Conservation (phyloP, 208 protist species). For the Trypanosoma boissoni region DNA sequence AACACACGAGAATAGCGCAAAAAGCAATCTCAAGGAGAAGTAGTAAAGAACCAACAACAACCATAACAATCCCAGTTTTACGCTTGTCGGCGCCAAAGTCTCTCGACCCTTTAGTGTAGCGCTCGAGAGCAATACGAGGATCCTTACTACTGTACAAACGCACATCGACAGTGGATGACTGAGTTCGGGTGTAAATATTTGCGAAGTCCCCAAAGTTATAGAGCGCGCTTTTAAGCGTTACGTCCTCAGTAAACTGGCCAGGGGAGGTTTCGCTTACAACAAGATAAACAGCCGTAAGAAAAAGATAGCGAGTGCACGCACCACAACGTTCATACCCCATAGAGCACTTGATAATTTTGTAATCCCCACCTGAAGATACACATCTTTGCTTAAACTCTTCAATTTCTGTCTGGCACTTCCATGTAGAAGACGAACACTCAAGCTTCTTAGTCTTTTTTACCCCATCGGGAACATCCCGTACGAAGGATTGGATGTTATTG, state of each 20-base stretch:
- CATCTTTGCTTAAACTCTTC: not conserved
- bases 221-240: constrained; percentile 1
- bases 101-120: not conserved
- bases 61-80: not conserved
- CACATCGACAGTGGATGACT: constrained; percentile 8
- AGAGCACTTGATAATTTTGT: not conserved
- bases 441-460: not conserved
- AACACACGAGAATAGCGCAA: not conserved
- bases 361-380: not conserved
- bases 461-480: not conserved
- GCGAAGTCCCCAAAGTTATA: constrained; percentile 2
- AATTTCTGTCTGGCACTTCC: not conserved
- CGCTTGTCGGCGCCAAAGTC: not conserved
- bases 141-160: constrained; percentile 25
- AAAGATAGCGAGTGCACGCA: constrained; percentile 1
- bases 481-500: not conserved
- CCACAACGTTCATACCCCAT: not conserved
- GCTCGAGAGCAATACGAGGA: constrained; percentile 10
- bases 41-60: not conserved
- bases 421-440: not conserved
- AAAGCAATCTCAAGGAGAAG: not conserved
- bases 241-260: constrained; percentile 14
- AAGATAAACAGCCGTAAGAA: constrained; percentile 17
- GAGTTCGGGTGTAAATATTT: not conserved
- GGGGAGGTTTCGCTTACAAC: constrained; percentile 3